These are phyloP conservation scores for Pleurotus cornucopiae DNA, from an alignment of 768 basidiomycete species.

Conservation along the genomic window DNA sequence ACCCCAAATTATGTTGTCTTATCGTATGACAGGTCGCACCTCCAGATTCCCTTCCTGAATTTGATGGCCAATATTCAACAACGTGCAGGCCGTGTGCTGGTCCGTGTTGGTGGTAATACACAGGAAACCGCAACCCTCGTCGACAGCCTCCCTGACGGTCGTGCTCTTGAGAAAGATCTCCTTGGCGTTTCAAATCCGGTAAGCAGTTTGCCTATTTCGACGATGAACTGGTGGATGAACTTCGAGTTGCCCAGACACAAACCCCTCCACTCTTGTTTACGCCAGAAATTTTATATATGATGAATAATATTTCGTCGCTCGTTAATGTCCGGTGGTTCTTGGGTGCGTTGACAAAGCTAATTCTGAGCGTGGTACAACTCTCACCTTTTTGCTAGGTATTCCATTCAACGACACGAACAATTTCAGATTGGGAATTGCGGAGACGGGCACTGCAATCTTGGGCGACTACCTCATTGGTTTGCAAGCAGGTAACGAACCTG, in stretches of 20 bases:
- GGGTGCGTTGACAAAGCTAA: conserved; percentile 24
- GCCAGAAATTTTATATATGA: conserved; percentile 61
- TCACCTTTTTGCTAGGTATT: conserved; percentile 24
- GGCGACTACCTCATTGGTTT: conserved; percentile 64
- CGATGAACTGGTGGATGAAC: not conserved
- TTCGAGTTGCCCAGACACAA: not conserved
- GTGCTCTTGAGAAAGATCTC: conserved; percentile 39
- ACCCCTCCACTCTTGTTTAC: conserved; percentile 58
- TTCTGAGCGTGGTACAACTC: not conserved
- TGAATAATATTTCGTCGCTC: conserved; percentile 53
- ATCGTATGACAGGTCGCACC: conserved; percentile 31
- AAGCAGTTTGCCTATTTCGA: conserved; percentile 3
- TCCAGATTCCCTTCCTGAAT: conserved; percentile 60
- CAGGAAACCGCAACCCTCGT: conserved; percentile 50
- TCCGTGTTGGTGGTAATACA: conserved; percentile 66
- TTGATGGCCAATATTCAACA: conserved; percentile 55
- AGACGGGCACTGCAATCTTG: conserved; percentile 55
- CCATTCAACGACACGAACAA: conserved; percentile 64
- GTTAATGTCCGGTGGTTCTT: conserved; percentile 66
- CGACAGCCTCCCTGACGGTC: conserved; percentile 33
- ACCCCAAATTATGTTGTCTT: not conserved
- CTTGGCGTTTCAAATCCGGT: conserved; percentile 26
- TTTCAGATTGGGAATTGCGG: conserved; percentile 50
- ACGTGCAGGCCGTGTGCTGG: conserved; percentile 49
- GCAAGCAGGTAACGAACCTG: conserved; percentile 77